Evolutionary conservation across 768 basidiomycete species (phyloP).

Genomic region (Podaxis sp.): DNA sequence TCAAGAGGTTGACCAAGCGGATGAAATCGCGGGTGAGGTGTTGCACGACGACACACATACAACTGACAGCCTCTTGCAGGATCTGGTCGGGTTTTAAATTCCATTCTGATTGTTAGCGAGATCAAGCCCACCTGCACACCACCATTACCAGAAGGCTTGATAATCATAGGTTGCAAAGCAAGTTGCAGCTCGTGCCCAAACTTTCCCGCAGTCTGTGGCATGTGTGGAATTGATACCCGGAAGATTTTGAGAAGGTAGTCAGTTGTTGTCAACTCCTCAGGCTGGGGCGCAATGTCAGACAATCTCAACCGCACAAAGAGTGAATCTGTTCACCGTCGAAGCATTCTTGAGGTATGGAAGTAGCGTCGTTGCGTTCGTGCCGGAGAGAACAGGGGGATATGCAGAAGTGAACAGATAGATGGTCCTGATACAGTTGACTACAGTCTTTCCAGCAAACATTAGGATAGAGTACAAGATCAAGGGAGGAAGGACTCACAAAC

Average conservation of each 20-base stretch:
- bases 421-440: conserved; percentile 81
- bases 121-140: conserved; percentile 58
- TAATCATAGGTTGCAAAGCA: conserved; percentile 86
- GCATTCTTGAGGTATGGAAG: conserved; percentile 90
- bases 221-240: conserved; percentile 75
- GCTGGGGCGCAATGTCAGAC: conserved; percentile 34
- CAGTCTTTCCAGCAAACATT: conserved; percentile 46
- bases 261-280: conserved; percentile 79
- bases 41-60: conserved; percentile 83
- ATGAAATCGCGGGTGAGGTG: conserved; percentile 85
- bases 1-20: conserved; percentile 74
- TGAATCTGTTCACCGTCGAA: conserved; percentile 53
- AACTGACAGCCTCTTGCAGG: conserved; percentile 89
- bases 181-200: conserved; percentile 86
- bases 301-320: not conserved
- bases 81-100: conserved; percentile 43
- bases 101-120: not conserved
- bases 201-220: conserved; percentile 87
- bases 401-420: conserved; percentile 82
- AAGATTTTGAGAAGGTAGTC: conserved; percentile 92
- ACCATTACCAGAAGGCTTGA: conserved; percentile 72
- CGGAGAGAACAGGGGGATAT: conserved; percentile 82
- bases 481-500: conserved; percentile 43
- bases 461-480: not conserved
- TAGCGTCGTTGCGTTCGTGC: conserved; percentile 78